Conservation (phyloP, 2,329 filamentous ascomycete species). For the Fusarium pseudoanthophilum region DNA sequence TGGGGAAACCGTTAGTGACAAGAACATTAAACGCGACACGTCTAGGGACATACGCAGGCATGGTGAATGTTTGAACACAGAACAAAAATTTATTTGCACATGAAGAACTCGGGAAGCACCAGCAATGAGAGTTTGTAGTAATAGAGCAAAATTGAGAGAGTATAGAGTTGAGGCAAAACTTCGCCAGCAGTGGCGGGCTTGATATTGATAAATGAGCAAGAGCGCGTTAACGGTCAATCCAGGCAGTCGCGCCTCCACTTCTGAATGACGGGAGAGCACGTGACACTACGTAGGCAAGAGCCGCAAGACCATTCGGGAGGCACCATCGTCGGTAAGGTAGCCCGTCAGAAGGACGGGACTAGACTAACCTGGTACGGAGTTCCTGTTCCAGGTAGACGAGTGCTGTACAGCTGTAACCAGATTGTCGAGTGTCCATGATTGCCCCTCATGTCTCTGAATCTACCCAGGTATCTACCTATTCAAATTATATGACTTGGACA, state of each 20-base stretch:
- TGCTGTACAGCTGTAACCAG: not conserved
- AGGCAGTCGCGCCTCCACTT: slow-evolving; percentile 39
- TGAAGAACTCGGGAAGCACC: slow-evolving; percentile 25
- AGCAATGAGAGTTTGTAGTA: not conserved
- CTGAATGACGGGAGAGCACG: slow-evolving; percentile 47
- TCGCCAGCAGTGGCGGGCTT: slow-evolving; percentile 18
- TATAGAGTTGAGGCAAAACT: slow-evolving; percentile 1
- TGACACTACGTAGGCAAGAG: slow-evolving; percentile 21
- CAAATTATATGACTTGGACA: not conserved
- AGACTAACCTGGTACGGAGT: not conserved
- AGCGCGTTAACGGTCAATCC: slow-evolving; percentile 35
- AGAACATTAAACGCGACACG: slow-evolving; percentile 15
- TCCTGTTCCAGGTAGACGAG: not conserved
- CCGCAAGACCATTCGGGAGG: not conserved
- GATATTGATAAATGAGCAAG: slow-evolving; percentile 26
- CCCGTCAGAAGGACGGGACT: not conserved
- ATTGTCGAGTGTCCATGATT: slow-evolving; percentile 21
- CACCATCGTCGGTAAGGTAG: not conserved
- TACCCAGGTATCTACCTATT: not conserved
- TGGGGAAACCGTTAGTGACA: slow-evolving; percentile 49
- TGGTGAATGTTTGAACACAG: slow-evolving; percentile 41
- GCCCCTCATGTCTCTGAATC: slow-evolving; percentile 21
- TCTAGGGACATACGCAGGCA: slow-evolving; percentile 57
- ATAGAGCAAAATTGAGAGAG: not conserved
- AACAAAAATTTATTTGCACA: slow-evolving; percentile 37